Conservation (phyloP, 176 grass and related monocot genomes). For the maize (Zea mays) region DNA sequence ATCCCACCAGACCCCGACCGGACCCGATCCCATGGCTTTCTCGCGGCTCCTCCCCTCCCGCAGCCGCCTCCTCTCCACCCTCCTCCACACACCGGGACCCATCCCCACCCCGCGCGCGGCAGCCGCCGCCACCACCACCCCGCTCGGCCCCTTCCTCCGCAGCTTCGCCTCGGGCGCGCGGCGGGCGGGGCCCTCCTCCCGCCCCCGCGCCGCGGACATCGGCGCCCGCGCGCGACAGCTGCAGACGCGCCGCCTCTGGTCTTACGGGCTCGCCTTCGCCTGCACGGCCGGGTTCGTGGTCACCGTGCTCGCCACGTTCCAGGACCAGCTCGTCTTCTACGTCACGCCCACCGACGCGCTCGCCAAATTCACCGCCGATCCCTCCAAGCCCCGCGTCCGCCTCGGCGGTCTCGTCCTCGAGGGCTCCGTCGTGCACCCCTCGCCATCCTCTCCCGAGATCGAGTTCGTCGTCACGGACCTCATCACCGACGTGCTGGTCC, state of each 20-base stretch:
- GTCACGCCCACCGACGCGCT: constrained; percentile 83
- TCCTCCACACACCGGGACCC: constrained; percentile 43
- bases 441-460: constrained; percentile 60
- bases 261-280: constrained; percentile 89
- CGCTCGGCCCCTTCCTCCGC: constrained; percentile 15
- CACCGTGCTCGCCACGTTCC: constrained; percentile 83
- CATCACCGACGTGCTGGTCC: constrained; percentile 85
- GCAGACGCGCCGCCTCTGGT: constrained; percentile 87
- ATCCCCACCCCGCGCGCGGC: constrained; percentile 1
- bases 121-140: background rate
- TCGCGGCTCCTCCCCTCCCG: constrained; percentile 50
- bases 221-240: constrained; percentile 87
- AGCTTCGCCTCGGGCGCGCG: constrained; percentile 35
- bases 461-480: constrained; percentile 99
- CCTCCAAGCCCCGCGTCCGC: constrained; percentile 65
- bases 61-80: constrained; percentile 63
- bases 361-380: constrained; percentile 55
- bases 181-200: constrained; percentile 32
- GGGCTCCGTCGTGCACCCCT: constrained; percentile 72
- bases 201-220: constrained; percentile 65
- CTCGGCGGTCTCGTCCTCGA: constrained; percentile 92
- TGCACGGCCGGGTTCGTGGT: constrained; percentile 91
- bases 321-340: constrained; percentile 98
- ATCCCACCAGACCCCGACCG: background rate
- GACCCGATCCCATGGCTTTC: constrained; percentile 40